Percentiles rank a stretch among this genome's conserved stretches.
These are phyloP conservation scores for Irpex lacteus DNA, from an alignment of 1,284 basidiomycete genomes.

Conservation along the genomic window DNA sequence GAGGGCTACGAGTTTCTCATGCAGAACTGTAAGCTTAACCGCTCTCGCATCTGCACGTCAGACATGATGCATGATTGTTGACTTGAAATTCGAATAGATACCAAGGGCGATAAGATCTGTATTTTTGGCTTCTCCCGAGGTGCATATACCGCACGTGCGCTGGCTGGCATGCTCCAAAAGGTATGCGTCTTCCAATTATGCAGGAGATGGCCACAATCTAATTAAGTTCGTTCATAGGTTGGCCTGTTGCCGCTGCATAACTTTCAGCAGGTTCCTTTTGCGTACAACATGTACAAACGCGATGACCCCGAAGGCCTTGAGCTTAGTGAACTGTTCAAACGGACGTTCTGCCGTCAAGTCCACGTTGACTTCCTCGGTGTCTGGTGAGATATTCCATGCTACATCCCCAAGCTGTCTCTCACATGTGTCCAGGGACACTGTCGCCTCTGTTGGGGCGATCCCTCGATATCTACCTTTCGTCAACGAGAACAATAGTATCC, in stretches of 20 bases:
- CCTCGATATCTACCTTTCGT: conserved; percentile 37
- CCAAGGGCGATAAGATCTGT: conserved; percentile 29
- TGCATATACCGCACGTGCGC: conserved; percentile 43
- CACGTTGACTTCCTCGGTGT: conserved; percentile 34
- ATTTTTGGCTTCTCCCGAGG: conserved; percentile 41
- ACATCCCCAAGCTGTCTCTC: conserved; percentile 9
- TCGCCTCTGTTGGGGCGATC: conserved; percentile 35
- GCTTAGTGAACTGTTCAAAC: conserved; percentile 31
- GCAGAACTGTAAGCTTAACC: conserved; percentile 23
- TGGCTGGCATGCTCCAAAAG: conserved; percentile 43
- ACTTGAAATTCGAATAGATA: conserved; percentile 15
- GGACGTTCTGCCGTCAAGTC: conserved; percentile 31
- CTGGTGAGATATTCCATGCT: conserved; percentile 18
- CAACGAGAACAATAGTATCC: conserved; percentile 31
- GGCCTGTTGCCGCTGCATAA: conserved; percentile 25
- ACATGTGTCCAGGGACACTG: conserved; percentile 29
- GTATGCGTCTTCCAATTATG: conserved; percentile 14
- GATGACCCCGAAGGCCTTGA: conserved; percentile 24
- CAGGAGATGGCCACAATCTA: not conserved
- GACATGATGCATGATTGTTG: not conserved
- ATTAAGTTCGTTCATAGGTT: conserved; percentile 17
- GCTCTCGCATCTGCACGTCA: not conserved
- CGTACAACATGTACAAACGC: conserved; percentile 33
- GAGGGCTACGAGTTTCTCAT: conserved; percentile 40
- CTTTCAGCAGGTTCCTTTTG: conserved; percentile 17